phyloP scores from a whole-genome alignment of 148 eudicot genomes.

The Cornus kousa region DNA sequence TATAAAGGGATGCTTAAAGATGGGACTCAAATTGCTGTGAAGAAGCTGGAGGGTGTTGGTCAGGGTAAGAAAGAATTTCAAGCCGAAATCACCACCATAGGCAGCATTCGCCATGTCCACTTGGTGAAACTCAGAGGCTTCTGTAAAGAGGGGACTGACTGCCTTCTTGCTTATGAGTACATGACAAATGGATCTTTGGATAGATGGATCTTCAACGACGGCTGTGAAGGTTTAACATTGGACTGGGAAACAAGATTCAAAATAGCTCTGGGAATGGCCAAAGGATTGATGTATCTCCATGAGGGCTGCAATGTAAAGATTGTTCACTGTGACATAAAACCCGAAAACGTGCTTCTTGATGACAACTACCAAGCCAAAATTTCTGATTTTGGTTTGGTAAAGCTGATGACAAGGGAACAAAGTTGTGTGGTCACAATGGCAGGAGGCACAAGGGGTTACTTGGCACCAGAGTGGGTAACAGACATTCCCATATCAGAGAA shows the following conservation, averaged over 20 bases:
- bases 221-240: not conserved
- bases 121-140: not conserved
- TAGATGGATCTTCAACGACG: not conserved
- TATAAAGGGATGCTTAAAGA: conserved; percentile 6
- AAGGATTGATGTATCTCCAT: conserved; percentile 4
- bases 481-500: not conserved
- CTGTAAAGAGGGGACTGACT: not conserved
- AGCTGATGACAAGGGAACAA: conserved; percentile 5
- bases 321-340: conserved; percentile 8
- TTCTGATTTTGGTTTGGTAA: conserved; percentile 9
- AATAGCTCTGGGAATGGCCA: not conserved
- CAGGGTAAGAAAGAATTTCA: conserved; percentile 4
- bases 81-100: not conserved
- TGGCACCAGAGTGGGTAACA: conserved; percentile 10
- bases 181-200: not conserved
- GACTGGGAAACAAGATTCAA: conserved; percentile 9
- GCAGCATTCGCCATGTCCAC: not conserved
- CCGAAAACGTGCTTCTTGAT: conserved; percentile 9
- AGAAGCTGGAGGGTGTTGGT: not conserved
- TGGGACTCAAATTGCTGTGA: conserved; percentile 11
- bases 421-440: not conserved
- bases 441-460: conserved; percentile 4
- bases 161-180: not conserved
- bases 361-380: conserved; percentile 7
- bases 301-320: not conserved